Percentiles rank a stretch among this genome's conserved stretches.
Evolutionary conservation across 345 rosid genomes (phyloP).

Genomic region (Erucastrum elatum): DNA sequence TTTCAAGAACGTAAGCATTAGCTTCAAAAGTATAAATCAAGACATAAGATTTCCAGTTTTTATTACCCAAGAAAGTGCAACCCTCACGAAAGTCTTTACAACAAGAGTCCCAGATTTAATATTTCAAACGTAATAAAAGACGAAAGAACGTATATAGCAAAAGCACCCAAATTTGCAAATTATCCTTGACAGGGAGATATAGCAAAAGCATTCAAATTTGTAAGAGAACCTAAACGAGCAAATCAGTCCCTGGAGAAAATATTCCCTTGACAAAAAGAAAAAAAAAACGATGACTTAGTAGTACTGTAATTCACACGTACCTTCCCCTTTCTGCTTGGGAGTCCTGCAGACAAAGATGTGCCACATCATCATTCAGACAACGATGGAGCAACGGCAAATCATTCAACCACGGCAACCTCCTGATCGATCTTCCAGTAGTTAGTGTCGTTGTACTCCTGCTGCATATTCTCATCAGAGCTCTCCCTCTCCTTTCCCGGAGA

Average conservation of each 20-base stretch:
- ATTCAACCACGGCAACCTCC: slow-evolving; percentile 80
- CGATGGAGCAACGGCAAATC: slow-evolving; percentile 11
- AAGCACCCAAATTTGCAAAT: slow-evolving; percentile 1
- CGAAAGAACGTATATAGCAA: background rate
- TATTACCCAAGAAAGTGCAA: slow-evolving; percentile 24
- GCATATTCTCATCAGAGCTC: slow-evolving; percentile 57
- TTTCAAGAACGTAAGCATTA: background rate
- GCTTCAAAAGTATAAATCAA: background rate
- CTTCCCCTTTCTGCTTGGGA: background rate
- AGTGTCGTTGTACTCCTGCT: slow-evolving; percentile 83
- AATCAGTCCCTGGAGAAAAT: slow-evolving; percentile 21
- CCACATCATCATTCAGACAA: slow-evolving; percentile 18
- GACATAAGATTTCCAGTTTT: slow-evolving; percentile 11
- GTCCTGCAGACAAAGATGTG: slow-evolving; percentile 17
- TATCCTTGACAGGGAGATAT: slow-evolving; percentile 23
- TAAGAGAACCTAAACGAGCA: slow-evolving; percentile 30
- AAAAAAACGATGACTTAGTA: slow-evolving; percentile 17
- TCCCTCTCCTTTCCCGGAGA: slow-evolving; percentile 61
- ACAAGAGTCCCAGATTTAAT: slow-evolving; percentile 26
- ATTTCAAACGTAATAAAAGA: slow-evolving; percentile 22
- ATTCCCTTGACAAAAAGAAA: background rate
- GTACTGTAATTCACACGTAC: slow-evolving; percentile 39
- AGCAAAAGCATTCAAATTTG: slow-evolving; percentile 26
- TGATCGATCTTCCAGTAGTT: slow-evolving; percentile 96
- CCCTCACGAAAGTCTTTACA: slow-evolving; percentile 31